A percentile compares a stretch with the other conserved stretches of the same genome.
Evolutionary conservation across 345 rosid species (phyloP).

Genomic region (Aquilaria malaccensis): DNA sequence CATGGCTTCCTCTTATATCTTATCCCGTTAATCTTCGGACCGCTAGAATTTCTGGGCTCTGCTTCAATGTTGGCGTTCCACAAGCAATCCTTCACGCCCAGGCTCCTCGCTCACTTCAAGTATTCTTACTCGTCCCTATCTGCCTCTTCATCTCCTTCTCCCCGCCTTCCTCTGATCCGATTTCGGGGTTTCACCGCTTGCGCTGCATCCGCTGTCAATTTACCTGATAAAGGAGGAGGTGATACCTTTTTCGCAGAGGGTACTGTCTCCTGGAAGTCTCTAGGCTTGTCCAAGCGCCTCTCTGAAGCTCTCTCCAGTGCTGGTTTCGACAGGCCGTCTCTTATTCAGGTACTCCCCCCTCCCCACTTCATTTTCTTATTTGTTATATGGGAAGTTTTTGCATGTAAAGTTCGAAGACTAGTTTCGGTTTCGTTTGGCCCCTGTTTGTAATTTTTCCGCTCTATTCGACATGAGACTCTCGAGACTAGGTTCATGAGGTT

Average conservation of each 20-base stretch:
- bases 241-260: slow-evolving; percentile 65
- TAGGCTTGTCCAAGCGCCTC: slow-evolving; percentile 65
- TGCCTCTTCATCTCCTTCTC: slow-evolving; percentile 17
- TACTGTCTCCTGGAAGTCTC: slow-evolving; percentile 65
- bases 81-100: slow-evolving; percentile 31
- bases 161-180: slow-evolving; percentile 22
- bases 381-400: too few species aligned
- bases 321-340: slow-evolving; percentile 76
- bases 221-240: slow-evolving; percentile 19
- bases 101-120: slow-evolving; percentile 32
- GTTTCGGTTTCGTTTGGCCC: too few species aligned
- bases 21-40: background rate
- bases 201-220: slow-evolving; percentile 19
- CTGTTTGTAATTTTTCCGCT: too few species aligned
- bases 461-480: too few species aligned
- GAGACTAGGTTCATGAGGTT: too few species aligned
- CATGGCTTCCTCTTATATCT: too few species aligned
- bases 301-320: slow-evolving; percentile 52
- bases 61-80: slow-evolving; percentile 36
- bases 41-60: slow-evolving; percentile 40
- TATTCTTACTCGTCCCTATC: slow-evolving; percentile 24
- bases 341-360: slow-evolving; percentile 50
- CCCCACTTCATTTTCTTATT: background rate
- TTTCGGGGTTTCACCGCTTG: slow-evolving; percentile 26
- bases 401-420: too few species aligned